Evolutionary conservation across 2,329 filamentous ascomycete species (phyloP).

Genomic region (Nigrograna mackinnonii): DNA sequence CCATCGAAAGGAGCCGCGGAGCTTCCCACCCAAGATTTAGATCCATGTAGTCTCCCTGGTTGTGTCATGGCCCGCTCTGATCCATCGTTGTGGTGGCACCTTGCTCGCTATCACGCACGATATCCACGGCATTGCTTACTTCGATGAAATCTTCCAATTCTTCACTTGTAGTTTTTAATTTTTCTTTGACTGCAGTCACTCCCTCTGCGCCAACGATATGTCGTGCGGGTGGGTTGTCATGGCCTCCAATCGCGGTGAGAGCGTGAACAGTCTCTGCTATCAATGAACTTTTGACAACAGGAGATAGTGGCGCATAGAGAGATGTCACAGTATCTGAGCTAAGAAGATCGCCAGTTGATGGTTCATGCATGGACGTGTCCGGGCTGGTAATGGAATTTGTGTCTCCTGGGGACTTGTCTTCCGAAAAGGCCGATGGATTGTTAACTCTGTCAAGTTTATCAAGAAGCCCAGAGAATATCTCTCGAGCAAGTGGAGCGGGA

Average conservation of each 20-base stretch:
- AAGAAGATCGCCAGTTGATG: conserved; percentile 48
- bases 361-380: conserved; percentile 26
- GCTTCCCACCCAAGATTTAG: too few relatives aligned
- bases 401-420: conserved; percentile 32
- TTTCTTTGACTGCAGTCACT: conserved; percentile 87
- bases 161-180: conserved; percentile 93
- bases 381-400: conserved; percentile 32
- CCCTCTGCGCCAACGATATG: conserved; percentile 95
- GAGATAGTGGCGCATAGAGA: conserved; percentile 72
- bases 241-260: conserved; percentile 87
- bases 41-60: too few relatives aligned
- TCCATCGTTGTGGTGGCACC: conserved; percentile 1
- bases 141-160: conserved; percentile 96
- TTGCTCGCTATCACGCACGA: conserved; percentile 44
- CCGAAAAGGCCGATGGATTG: conserved; percentile 32
- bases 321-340: conserved; percentile 59
- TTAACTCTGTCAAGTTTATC: conserved; percentile 71
- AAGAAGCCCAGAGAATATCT: conserved; percentile 79
- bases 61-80: conserved; percentile 1
- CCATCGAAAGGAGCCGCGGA: too few relatives aligned
- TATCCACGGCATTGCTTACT: conserved; percentile 83
- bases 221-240: conserved; percentile 91
- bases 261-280: conserved; percentile 91
- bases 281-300: conserved; percentile 70
- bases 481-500: conserved; percentile 78